Evolutionary conservation across 2,329 filamentous ascomycete genomes (phyloP), one percentile per base, ranked within the genome.

Genomic region (Colletotrichum cuscutae): DNA sequence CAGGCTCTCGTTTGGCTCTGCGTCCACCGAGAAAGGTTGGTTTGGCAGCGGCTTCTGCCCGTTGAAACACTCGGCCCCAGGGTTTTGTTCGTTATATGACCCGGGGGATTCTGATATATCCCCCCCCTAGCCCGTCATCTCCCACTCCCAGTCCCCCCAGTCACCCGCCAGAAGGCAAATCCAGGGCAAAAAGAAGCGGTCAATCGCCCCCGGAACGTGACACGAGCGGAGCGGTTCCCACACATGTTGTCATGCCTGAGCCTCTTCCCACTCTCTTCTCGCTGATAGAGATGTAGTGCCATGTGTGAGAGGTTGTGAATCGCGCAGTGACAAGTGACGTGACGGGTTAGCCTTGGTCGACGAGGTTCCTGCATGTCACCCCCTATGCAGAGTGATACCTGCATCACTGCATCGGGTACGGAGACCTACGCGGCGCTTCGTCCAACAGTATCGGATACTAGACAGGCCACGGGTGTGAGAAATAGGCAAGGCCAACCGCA

Each of bases 11-110:
- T 59, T 37, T 13, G 28, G 7, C 24, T 49, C 59, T 28, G 60
- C 30, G 53, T 64, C 70, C 53, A 60, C 42, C 70, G 53, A 60
- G n/a, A 28, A 53, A 58, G 24, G 54, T 30, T 32, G 54, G 24
- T 56, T 37, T 70, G 65, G 35, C 59, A 72, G 65, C 65, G 42
- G 32, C 70, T 65, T 42, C n/a, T 64, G 42, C 30, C 26, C 68
- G 54, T 72, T 72, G 70, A 72, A 72, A 72, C 70, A 64, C 59
- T 72, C 58, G 65, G 65, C 52, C 30, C 65, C 53, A 64, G 65
- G 53, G 5, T 56, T 49, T n/a, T 19, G 42, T 22, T 46, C 46
- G 59, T 72, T 53, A 69, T 72, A 72, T 46, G 65, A 35, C 54
- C 26, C 54, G 22, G 56, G 66, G 70, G 65, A 56, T 72, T 54